Evolutionary conservation across 306 rosid genomes (phyloP).

Genomic region (Trifolium subterraneum): DNA sequence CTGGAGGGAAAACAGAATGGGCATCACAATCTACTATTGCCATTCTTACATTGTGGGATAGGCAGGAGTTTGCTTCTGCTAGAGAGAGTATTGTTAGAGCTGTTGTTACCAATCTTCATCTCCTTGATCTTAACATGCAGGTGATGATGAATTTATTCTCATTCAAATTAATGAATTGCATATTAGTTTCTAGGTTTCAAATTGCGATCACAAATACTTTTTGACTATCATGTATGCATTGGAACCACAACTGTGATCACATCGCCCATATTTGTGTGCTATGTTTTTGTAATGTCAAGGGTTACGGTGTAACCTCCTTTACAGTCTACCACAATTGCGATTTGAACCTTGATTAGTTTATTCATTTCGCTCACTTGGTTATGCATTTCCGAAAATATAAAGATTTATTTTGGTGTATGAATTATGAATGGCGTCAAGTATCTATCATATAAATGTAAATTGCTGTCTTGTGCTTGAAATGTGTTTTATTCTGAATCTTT

Average conservation of each 20-base stretch:
- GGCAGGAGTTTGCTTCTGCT: constrained; percentile 95
- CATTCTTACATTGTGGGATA: constrained; percentile 92
- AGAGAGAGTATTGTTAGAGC: constrained; percentile 96
- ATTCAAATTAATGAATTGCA: constrained; percentile 14
- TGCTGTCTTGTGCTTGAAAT: constrained; percentile 13
- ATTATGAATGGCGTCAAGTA: not conserved
- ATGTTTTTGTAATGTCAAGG: not conserved
- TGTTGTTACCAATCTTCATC: constrained; percentile 93
- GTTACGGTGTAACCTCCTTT: not conserved
- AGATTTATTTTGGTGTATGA: constrained; percentile 17
- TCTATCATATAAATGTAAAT: not conserved
- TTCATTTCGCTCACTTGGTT: not conserved
- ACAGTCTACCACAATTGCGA: not conserved
- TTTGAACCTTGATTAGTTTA: constrained; percentile 10
- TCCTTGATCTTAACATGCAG: constrained; percentile 99
- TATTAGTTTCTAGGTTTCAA: not conserved
- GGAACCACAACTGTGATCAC: not conserved
- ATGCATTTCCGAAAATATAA: not conserved
- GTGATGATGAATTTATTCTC: constrained; percentile 44
- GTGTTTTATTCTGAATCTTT: constrained; percentile 7
- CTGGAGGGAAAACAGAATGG: constrained; percentile 99
- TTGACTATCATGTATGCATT: not conserved
- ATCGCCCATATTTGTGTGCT: not conserved
- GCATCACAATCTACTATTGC: constrained; percentile 95
- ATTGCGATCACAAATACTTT: not conserved